Conservation (phyloP, 2,329 filamentous ascomycete species). For the Fusarium longipes region DNA sequence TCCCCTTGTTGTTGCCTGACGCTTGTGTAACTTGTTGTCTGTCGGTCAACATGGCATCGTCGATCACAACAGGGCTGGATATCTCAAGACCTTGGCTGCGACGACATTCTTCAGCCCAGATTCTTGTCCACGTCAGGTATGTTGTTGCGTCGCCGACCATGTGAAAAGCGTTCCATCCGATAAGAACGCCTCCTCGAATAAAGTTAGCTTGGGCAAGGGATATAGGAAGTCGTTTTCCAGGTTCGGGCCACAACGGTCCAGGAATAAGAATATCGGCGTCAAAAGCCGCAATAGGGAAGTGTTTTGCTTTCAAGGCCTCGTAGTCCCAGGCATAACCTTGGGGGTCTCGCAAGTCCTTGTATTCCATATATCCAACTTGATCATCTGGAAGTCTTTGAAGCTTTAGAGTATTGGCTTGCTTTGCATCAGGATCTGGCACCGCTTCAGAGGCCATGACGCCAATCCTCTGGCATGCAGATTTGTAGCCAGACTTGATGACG, state of each 20-base stretch:
- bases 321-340: conserved; percentile 4
- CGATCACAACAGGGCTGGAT: background rate
- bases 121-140: conserved; percentile 24
- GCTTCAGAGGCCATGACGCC: conserved; percentile 22
- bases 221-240: background rate
- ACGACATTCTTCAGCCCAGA: conserved; percentile 33
- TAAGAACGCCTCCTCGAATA: conserved; percentile 19
- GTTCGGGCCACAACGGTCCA: conserved; percentile 9
- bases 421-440: conserved; percentile 11
- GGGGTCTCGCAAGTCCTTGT: conserved; percentile 3
- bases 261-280: conserved; percentile 14
- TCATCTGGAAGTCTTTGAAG: conserved; percentile 1
- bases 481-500: conserved; percentile 2
- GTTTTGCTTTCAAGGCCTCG: conserved; percentile 3
- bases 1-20: conserved; percentile 17
- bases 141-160: conserved; percentile 29
- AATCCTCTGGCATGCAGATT: conserved; percentile 5
- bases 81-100: conserved; percentile 9
- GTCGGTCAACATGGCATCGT: conserved; percentile 14
- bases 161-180: conserved; percentile 26
- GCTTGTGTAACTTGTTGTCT: background rate
- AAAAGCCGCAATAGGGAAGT: conserved; percentile 21
- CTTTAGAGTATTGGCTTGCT: conserved; percentile 15
- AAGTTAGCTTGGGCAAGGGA: conserved; percentile 24
- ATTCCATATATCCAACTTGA: background rate